Evolutionary conservation across 2,329 filamentous ascomycete species (phyloP).

Genomic region (Colletotrichum sp.): DNA sequence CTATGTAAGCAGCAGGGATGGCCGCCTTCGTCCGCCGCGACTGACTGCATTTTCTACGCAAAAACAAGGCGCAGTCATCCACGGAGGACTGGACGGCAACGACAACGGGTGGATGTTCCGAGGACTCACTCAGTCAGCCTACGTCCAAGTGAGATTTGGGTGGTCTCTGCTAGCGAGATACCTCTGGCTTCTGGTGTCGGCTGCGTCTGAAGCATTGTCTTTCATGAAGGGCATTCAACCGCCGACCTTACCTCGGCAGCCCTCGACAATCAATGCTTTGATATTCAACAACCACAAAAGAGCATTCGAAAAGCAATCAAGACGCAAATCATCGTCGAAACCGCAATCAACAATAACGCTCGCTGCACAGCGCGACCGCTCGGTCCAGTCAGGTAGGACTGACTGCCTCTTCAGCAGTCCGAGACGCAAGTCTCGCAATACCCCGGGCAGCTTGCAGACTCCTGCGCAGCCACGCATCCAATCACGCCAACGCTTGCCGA

Average conservation of each 20-base stretch:
- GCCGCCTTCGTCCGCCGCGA: background rate
- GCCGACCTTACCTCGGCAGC: background rate
- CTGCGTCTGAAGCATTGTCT: background rate
- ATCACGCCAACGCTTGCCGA: background rate
- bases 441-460: background rate
- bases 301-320: background rate
- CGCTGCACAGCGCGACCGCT: background rate
- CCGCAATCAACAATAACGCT: background rate
- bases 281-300: background rate
- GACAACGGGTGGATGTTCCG: background rate
- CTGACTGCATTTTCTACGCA: background rate
- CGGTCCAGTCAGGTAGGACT: background rate
- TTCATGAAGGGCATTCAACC: background rate
- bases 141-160: background rate
- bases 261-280: background rate
- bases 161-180: background rate
- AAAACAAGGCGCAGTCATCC: background rate
- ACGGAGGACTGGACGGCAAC: background rate
- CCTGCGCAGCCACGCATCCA: background rate
- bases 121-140: background rate
- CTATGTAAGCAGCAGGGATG: background rate
- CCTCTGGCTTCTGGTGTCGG: background rate
- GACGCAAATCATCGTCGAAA: background rate
- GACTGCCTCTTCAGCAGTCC: background rate
- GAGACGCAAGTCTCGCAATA: constrained; percentile 3